These are phyloP conservation scores for Saccharomycopsis crataegensis DNA, from an alignment of 1,139 yeast species.

Conservation along the genomic window DNA sequence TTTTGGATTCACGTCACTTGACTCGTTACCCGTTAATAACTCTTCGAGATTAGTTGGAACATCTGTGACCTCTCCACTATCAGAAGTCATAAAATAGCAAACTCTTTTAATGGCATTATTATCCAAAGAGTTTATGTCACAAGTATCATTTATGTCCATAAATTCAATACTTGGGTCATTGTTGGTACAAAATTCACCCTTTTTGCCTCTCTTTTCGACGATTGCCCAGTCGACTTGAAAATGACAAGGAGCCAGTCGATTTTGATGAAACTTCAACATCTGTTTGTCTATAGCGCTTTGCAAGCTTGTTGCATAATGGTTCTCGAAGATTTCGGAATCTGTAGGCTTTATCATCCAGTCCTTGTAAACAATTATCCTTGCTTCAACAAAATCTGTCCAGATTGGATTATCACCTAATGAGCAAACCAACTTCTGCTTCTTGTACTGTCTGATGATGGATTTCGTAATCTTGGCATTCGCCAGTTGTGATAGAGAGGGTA, in stretches of 20 bases:
- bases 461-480: not conserved
- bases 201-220: slow-evolving; percentile 5
- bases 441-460: not conserved
- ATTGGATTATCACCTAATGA: slow-evolving; percentile 13
- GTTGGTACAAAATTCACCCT: not conserved
- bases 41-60: not conserved
- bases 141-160: not conserved
- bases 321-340: not conserved
- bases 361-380: slow-evolving; percentile 12
- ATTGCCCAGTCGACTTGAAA: slow-evolving; percentile 9
- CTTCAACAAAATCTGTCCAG: slow-evolving; percentile 16
- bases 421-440: not conserved
- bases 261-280: not conserved
- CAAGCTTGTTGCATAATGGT: not conserved
- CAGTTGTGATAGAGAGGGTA: slow-evolving; percentile 6
- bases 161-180: not conserved
- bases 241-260: not conserved
- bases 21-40: not conserved
- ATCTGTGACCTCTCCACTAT: not conserved
- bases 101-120: not conserved
- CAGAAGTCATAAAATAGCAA: not conserved
- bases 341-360: slow-evolving; percentile 14
- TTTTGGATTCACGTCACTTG: too few species aligned
- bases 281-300: not conserved
- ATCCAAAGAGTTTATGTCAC: not conserved